A percentile compares a stretch with the other conserved stretches of the same genome.
These are phyloP conservation scores for Podospora pseudoanserina DNA, from an alignment of 495 filamentous ascomycete genomes.

Conservation along the genomic window DNA sequence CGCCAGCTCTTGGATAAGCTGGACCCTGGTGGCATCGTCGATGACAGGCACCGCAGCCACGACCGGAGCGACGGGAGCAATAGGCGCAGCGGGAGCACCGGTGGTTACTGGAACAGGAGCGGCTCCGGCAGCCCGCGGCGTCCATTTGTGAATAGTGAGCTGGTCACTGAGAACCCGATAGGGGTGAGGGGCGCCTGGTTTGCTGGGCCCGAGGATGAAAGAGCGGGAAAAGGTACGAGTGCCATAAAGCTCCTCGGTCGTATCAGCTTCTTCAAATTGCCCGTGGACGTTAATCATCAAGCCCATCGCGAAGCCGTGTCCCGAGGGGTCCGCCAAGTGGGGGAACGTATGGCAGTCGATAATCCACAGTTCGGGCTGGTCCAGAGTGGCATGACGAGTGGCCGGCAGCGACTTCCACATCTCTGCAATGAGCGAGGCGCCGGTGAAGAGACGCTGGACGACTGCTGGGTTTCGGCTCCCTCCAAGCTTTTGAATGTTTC, in stretches of 20 bases:
- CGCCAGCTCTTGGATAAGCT: slow-evolving; percentile 62
- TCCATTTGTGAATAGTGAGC: slow-evolving; percentile 57
- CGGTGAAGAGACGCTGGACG: slow-evolving; percentile 62
- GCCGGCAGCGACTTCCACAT: slow-evolving; percentile 66
- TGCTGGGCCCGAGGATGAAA: slow-evolving; percentile 76
- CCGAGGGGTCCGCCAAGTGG: slow-evolving; percentile 65
- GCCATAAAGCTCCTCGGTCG: slow-evolving; percentile 44
- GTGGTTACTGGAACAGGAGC: neutral
- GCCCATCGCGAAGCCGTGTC: slow-evolving; percentile 59
- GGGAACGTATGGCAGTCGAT: slow-evolving; percentile 79
- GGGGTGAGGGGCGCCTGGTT: slow-evolving; percentile 42
- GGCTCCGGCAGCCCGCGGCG: slow-evolving; percentile 25
- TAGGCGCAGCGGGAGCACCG: slow-evolving; percentile 1
- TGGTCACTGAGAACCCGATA: slow-evolving; percentile 80
- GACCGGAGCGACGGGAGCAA: slow-evolving; percentile 7
- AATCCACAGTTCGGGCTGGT: slow-evolving; percentile 64
- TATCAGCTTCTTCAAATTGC: slow-evolving; percentile 72
- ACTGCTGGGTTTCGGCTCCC: slow-evolving; percentile 50
- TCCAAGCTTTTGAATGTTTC: slow-evolving; percentile 69
- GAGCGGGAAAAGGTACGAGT: slow-evolving; percentile 81
- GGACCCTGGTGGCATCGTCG: slow-evolving; percentile 52
- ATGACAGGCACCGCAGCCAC: neutral
- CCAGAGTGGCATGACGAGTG: slow-evolving; percentile 68
- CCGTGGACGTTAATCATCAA: slow-evolving; percentile 77
- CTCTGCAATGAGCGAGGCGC: slow-evolving; percentile 61